These are phyloP conservation scores for Trametes meyenii DNA, from an alignment of 768 basidiomycete species.

Conservation along the genomic window DNA sequence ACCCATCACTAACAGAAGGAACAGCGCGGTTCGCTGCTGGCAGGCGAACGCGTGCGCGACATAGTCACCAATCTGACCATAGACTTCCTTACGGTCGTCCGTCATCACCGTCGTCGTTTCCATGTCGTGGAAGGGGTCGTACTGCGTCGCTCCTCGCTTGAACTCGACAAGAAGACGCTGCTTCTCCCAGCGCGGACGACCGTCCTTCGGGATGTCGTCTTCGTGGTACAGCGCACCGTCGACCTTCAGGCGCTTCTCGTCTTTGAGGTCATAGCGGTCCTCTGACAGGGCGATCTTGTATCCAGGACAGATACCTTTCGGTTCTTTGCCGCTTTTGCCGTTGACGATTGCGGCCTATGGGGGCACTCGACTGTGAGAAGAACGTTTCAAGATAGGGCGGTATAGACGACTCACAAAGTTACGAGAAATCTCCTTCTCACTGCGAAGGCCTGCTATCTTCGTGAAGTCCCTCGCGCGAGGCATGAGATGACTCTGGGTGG, in stretches of 20 bases:
- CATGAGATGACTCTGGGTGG: no score
- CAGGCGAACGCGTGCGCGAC: neutral
- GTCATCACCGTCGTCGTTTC: neutral
- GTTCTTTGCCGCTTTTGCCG: neutral
- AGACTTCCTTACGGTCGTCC: neutral
- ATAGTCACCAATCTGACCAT: neutral
- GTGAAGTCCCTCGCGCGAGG: no score
- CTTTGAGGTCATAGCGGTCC: neutral
- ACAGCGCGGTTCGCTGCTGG: constrained; percentile 5
- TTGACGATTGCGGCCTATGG: neutral
- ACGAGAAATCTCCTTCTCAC: no score
- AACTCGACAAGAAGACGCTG: neutral
- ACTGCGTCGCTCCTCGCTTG: neutral
- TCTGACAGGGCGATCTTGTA: neutral
- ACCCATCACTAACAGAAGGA: constrained; percentile 4
- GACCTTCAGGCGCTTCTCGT: neutral
- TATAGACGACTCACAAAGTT: no score
- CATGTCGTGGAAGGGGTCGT: neutral
- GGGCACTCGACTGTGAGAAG: no score
- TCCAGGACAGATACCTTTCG: neutral
- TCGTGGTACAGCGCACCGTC: neutral
- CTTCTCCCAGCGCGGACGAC: neutral
- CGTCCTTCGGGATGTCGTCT: neutral
- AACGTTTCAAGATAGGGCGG: no score
- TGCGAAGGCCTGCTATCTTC: no score